These are phyloP conservation scores for Pseudopyrenochaeta lycopersici DNA, from an alignment of 2,329 filamentous ascomycete species.

Conservation along the genomic window DNA sequence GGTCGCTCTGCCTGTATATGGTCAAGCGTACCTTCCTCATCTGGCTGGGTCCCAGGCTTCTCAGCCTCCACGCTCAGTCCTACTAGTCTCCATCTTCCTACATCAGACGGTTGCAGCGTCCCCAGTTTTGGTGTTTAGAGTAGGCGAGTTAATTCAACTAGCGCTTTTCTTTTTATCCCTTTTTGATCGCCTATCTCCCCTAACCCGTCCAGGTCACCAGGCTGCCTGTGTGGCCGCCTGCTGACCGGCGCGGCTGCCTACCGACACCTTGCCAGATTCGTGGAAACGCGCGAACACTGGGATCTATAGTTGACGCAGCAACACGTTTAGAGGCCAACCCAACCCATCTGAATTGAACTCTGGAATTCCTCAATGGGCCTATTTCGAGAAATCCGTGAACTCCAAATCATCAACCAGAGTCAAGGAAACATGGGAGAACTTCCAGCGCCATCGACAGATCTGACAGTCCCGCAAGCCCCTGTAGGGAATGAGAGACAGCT, in stretches of 20 bases:
- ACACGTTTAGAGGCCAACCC: neutral
- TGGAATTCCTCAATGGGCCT: neutral
- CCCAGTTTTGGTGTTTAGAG: neutral
- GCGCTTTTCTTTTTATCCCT: neutral
- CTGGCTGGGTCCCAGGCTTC: neutral
- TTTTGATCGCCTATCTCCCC: no score
- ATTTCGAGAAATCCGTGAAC: neutral
- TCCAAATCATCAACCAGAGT: neutral
- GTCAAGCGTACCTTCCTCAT: neutral
- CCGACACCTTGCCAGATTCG: neutral
- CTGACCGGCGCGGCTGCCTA: neutral
- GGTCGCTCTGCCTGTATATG: neutral
- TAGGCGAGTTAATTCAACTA: neutral
- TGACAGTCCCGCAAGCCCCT: conserved; percentile 1
- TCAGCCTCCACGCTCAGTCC: neutral
- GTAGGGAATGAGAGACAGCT: conserved; percentile 3
- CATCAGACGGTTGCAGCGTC: neutral
- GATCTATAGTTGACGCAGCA: neutral
- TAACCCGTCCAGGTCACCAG: no score
- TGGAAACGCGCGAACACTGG: neutral
- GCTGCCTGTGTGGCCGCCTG: neutral
- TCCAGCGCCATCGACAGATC: conserved; percentile 5
- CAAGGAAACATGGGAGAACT: conserved; percentile 3
- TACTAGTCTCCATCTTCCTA: neutral
- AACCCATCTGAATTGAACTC: neutral